phyloP scores from a whole-genome alignment of 2,329 filamentous ascomycete genomes.

The Talaromyces sp. region DNA sequence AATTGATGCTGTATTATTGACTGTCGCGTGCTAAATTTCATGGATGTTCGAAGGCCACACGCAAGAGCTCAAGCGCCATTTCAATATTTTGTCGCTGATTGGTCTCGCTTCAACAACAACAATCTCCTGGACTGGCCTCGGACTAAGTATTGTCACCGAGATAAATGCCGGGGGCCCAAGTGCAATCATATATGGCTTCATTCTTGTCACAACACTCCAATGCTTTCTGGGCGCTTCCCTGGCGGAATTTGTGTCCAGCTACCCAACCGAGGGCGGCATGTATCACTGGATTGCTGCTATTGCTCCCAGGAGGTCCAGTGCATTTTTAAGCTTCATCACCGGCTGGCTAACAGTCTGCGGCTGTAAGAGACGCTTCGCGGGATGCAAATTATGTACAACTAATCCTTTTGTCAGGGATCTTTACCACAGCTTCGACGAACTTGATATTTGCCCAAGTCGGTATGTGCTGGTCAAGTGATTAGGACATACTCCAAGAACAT shows the following conservation, averaged over 20 bases:
- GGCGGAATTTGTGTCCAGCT: slow-evolving; percentile 45
- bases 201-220: slow-evolving; percentile 44
- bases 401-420: slow-evolving; percentile 32
- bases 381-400: not conserved
- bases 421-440: slow-evolving; percentile 46
- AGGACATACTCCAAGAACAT: slow-evolving; percentile 27
- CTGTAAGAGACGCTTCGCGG: slow-evolving; percentile 17
- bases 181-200: slow-evolving; percentile 46
- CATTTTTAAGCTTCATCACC: slow-evolving; percentile 40
- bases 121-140: slow-evolving; percentile 32
- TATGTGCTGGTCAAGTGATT: slow-evolving; percentile 29
- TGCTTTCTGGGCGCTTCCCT: slow-evolving; percentile 43
- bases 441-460: slow-evolving; percentile 34
- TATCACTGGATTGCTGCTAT: slow-evolving; percentile 49
- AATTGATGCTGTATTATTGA: not conserved
- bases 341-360: slow-evolving; percentile 42
- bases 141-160: slow-evolving; percentile 41
- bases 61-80: slow-evolving; percentile 47
- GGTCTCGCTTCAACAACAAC: slow-evolving; percentile 47
- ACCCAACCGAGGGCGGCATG: slow-evolving; percentile 47
- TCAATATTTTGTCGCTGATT: slow-evolving; percentile 44
- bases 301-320: slow-evolving; percentile 35
- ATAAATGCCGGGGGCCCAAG: slow-evolving; percentile 46
- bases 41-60: slow-evolving; percentile 33
- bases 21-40: not conserved